Percentiles rank a stretch among this genome's conserved stretches.
phyloP scores from a whole-genome alignment of 2,329 filamentous ascomycete genomes.

The Neodidymelliopsis sp. region DNA sequence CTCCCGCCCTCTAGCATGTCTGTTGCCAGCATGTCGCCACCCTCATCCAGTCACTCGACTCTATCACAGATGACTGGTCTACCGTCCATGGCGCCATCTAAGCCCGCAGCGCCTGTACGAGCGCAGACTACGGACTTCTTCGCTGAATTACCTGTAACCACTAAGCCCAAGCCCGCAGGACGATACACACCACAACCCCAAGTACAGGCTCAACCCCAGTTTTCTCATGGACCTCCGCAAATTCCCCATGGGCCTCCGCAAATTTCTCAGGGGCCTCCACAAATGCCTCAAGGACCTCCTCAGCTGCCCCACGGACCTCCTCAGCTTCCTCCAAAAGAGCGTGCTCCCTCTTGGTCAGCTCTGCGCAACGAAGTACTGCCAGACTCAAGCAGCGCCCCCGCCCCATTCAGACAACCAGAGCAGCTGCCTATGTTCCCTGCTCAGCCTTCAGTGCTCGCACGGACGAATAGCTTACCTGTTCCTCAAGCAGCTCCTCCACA shows the following conservation, averaged over 20 bases:
- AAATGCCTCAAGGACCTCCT: slow-evolving; percentile 25
- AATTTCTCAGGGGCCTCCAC: slow-evolving; percentile 29
- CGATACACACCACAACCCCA: slow-evolving; percentile 50
- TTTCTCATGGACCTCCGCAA: slow-evolving; percentile 32
- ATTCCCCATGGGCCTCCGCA: slow-evolving; percentile 34
- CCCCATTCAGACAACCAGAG: slow-evolving; percentile 53
- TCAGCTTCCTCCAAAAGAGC: slow-evolving; percentile 40
- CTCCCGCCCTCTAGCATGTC: slow-evolving; percentile 44
- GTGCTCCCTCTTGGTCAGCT: slow-evolving; percentile 46
- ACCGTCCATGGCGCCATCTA: slow-evolving; percentile 29
- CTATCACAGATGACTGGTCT: slow-evolving; percentile 42
- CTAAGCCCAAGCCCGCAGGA: slow-evolving; percentile 51
- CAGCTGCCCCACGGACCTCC: not conserved
- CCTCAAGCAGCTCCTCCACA: slow-evolving; percentile 40
- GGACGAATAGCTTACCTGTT: slow-evolving; percentile 42
- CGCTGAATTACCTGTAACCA: slow-evolving; percentile 55
- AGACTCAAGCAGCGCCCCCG: slow-evolving; percentile 27
- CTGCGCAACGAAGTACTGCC: slow-evolving; percentile 46
- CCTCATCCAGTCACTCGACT: slow-evolving; percentile 50
- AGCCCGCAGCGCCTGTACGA: slow-evolving; percentile 39
- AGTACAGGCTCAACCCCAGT: slow-evolving; percentile 33
- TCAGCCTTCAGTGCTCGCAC: slow-evolving; percentile 39
- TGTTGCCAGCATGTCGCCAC: slow-evolving; percentile 49
- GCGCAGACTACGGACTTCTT: slow-evolving; percentile 54
- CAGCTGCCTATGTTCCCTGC: slow-evolving; percentile 48